phyloP scores from a whole-genome alignment of 2,329 filamentous ascomycete species.

The Coniochaeta ligniaria region DNA sequence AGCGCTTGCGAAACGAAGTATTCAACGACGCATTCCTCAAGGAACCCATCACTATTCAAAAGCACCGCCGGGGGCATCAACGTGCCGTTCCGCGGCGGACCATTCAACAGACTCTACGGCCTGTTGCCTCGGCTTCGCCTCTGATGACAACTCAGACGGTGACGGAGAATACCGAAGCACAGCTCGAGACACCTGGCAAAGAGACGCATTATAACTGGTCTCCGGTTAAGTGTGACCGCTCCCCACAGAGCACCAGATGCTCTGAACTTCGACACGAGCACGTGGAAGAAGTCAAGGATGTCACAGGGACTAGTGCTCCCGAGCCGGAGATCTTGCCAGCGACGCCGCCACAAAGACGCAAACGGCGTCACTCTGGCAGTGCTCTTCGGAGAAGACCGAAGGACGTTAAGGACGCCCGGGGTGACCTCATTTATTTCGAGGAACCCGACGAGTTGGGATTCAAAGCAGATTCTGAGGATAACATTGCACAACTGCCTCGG shows the following conservation, averaged over 20 bases:
- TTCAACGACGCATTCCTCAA: conserved; percentile 88
- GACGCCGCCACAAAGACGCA: conserved; percentile 36
- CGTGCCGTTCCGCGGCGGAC: conserved; percentile 41
- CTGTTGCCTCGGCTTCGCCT: conserved; percentile 8
- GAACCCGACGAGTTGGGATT: conserved; percentile 81
- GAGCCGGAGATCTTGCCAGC: conserved; percentile 49
- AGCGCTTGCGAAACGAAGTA: conserved; percentile 79
- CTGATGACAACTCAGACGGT: not conserved
- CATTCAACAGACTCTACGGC: conserved; percentile 37
- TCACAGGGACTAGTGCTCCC: conserved; percentile 58
- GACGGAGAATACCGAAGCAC: not conserved
- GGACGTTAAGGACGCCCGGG: conserved; percentile 62
- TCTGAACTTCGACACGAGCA: conserved; percentile 20
- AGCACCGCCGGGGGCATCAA: conserved; percentile 60
- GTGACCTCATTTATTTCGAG: conserved; percentile 85
- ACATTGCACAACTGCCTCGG: not conserved
- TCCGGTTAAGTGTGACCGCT: not conserved
- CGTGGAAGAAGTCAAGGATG: conserved; percentile 37
- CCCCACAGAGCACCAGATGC: conserved; percentile 7
- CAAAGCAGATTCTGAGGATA: conserved; percentile 46
- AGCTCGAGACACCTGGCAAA: no score
- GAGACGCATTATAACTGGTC: not conserved
- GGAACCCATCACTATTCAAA: conserved; percentile 73
- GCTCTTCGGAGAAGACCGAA: conserved; percentile 68
- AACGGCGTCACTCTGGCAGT: conserved; percentile 79